Conservation (phyloP, 176 grass and related monocot species). For the Zoysia pacifica region DNA sequence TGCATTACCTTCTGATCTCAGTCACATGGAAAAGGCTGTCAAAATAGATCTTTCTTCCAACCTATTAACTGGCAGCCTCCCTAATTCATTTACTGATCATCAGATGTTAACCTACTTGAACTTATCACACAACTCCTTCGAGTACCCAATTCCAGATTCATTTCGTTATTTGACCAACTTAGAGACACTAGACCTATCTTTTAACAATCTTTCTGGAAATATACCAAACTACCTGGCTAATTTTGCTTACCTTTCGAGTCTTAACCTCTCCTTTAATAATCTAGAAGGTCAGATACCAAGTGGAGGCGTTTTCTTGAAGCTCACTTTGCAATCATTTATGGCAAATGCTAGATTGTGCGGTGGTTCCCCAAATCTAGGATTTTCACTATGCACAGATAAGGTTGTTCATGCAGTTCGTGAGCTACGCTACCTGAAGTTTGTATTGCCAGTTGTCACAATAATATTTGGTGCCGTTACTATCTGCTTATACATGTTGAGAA, state of each 20-base stretch:
- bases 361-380: neutral
- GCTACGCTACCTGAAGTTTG: neutral
- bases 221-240: neutral
- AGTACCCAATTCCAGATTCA: neutral
- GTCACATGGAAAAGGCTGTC: too few species aligned
- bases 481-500: neutral
- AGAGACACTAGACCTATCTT: neutral
- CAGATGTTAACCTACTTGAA: neutral
- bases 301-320: neutral
- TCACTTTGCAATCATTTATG: neutral
- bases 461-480: neutral
- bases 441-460: neutral
- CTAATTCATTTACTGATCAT: too few species aligned
- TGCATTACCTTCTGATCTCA: too few species aligned
- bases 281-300: neutral
- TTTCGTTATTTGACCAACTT: neutral
- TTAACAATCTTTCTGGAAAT: neutral
- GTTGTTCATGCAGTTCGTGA: neutral
- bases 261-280: constrained; percentile 23
- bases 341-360: neutral
- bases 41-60: too few species aligned
- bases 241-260: neutral
- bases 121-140: neutral
- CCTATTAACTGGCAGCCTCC: too few species aligned
- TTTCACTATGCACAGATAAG: neutral